phyloP scores from a whole-genome alignment of 768 basidiomycete species.

The Myochromella boudieri region DNA sequence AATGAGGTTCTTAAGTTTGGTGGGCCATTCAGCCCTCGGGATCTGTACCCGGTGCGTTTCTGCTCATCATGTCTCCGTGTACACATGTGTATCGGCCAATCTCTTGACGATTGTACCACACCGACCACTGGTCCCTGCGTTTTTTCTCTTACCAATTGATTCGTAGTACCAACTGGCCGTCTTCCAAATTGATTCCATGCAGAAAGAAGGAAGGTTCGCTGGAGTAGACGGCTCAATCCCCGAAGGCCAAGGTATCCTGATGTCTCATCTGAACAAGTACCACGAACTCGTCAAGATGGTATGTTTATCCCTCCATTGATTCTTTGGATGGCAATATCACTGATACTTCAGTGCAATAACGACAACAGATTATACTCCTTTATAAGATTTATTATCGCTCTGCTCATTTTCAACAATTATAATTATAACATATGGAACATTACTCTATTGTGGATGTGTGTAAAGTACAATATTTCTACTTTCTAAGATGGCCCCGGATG shows the following conservation, averaged over 20 bases:
- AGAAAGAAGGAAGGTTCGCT: conserved; percentile 92
- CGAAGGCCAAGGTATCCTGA: conserved; percentile 94
- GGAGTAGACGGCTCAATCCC: conserved; percentile 89
- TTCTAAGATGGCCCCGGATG: background rate
- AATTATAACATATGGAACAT: conserved; percentile 4
- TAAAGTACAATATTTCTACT: conserved; percentile 5
- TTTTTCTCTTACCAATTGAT: background rate
- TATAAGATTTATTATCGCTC: no score
- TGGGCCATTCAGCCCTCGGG: conserved; percentile 89
- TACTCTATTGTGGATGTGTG: background rate
- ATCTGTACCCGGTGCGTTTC: conserved; percentile 83
- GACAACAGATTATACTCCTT: conserved; percentile 86
- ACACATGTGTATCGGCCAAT: background rate
- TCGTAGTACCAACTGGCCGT: conserved; percentile 87
- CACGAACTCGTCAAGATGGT: conserved; percentile 97
- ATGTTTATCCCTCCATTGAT: conserved; percentile 19
- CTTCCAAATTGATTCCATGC: conserved; percentile 91
- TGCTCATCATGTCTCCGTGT: background rate
- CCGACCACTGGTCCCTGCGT: background rate
- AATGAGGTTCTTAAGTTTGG: conserved; percentile 96
- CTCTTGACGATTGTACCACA: conserved; percentile 1
- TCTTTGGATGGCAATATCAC: no score
- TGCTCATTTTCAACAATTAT: no score
- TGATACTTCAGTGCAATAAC: conserved; percentile 35
- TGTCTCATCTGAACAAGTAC: conserved; percentile 94